These are phyloP conservation scores for Crotalaria pallida DNA, from an alignment of 306 rosid species.

Conservation along the genomic window DNA sequence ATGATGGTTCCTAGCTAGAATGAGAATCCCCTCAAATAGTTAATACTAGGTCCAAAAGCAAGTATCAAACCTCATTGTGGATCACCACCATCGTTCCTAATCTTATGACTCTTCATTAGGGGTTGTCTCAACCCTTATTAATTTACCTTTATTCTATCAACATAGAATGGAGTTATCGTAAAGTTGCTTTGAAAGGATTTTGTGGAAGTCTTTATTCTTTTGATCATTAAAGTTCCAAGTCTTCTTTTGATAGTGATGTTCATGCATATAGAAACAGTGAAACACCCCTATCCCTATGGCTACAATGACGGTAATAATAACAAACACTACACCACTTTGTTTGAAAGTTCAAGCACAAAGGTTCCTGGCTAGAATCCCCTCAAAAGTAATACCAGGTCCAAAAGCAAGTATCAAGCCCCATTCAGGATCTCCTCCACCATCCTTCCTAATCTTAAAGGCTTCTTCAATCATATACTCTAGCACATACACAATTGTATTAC, in stretches of 20 bases:
- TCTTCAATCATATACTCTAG: slow-evolving; percentile 84
- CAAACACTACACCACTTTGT: neutral
- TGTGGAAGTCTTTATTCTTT: no score
- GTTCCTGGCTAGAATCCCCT: slow-evolving; percentile 83
- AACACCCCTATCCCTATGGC: no score
- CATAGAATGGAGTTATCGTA: no score
- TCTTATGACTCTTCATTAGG: slow-evolving; percentile 47
- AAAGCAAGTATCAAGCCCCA: slow-evolving; percentile 92
- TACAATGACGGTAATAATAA: no score
- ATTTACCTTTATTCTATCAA: no score
- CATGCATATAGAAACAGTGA: no score
- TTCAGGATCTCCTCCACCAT: slow-evolving; percentile 36
- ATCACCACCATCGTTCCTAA: slow-evolving; percentile 30
- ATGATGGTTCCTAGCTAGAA: slow-evolving; percentile 70
- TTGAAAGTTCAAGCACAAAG: slow-evolving; percentile 28
- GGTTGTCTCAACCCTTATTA: no score
- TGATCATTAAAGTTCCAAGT: no score
- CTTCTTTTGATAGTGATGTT: no score
- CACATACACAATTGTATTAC: slow-evolving; percentile 82
- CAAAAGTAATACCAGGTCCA: slow-evolving; percentile 91
- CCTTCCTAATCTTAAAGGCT: slow-evolving; percentile 39
- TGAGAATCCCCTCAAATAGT: slow-evolving; percentile 89
- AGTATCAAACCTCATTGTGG: slow-evolving; percentile 83
- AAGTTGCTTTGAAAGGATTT: no score
- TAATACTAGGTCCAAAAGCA: slow-evolving; percentile 91